Evolutionary conservation across 2,329 filamentous ascomycete species (phyloP).

Genomic region (Colletotrichum chrysophilum): DNA sequence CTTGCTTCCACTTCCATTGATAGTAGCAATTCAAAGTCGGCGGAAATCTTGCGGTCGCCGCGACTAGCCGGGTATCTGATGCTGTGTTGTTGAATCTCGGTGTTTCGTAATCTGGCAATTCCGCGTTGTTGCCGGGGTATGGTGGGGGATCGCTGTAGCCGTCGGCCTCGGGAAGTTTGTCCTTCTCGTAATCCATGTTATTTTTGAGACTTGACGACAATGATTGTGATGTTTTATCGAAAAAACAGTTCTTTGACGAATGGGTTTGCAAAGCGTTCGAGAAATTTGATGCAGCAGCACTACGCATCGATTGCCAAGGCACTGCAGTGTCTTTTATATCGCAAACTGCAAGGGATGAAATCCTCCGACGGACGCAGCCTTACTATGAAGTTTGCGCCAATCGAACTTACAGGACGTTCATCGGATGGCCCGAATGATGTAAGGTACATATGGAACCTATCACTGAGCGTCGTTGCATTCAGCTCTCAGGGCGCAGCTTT

Average conservation of each 20-base stretch:
- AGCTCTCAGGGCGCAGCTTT: not conserved
- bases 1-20: slow-evolving; percentile 7
- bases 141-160: not conserved
- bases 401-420: not conserved
- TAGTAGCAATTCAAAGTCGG: slow-evolving; percentile 10
- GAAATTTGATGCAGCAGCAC: not conserved
- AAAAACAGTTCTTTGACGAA: not conserved
- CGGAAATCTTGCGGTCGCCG: not conserved
- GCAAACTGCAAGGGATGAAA: not conserved
- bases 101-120: not conserved
- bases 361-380: not conserved
- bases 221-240: rapidly evolving
- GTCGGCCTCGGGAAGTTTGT: not conserved
- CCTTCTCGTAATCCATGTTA: not conserved
- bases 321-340: not conserved
- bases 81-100: not conserved
- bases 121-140: not conserved
- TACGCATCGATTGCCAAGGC: not conserved
- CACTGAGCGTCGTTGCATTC: not conserved
- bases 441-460: not conserved
- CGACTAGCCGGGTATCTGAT: not conserved
- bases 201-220: not conserved
- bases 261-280: not conserved
- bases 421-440: not conserved
- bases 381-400: not conserved